phyloP scores from a whole-genome alignment of 1,284 basidiomycete species.

The Cystobasidium pallidum region DNA sequence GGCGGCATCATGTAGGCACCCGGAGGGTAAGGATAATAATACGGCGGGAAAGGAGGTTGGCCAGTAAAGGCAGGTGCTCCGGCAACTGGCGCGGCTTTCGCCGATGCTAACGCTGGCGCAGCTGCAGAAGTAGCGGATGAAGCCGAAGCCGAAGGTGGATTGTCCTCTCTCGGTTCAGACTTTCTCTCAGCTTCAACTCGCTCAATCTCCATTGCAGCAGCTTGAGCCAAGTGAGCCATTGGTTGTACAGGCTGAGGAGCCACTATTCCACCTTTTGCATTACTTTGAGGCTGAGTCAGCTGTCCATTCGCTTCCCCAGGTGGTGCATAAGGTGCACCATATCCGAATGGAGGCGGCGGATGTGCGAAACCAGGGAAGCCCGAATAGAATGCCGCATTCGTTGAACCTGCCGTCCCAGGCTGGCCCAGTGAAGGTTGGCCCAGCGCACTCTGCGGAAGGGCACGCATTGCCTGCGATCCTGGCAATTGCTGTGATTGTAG shows the following conservation, averaged over 20 bases:
- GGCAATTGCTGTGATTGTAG: conserved; percentile 5
- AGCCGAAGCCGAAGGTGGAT: conserved; percentile 3
- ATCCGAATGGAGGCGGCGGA: conserved; percentile 30
- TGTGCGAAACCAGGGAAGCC: conserved; percentile 18
- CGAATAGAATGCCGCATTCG: conserved; percentile 16
- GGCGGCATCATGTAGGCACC: conserved; percentile 34
- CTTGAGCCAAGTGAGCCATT: conserved; percentile 45
- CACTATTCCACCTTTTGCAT: not conserved
- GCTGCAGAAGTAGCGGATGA: not conserved
- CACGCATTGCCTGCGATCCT: not conserved
- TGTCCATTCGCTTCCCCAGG: not conserved
- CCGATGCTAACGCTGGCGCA: not conserved
- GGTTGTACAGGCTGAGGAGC: conserved; percentile 41
- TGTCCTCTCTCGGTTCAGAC: conserved; percentile 10
- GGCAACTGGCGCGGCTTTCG: not conserved
- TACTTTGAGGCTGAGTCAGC: not conserved
- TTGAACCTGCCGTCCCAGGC: not conserved
- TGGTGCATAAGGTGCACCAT: conserved; percentile 15
- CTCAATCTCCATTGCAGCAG: conserved; percentile 45
- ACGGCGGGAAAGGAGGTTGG: conserved; percentile 34
- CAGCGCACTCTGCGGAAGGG: not conserved
- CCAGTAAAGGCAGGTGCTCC: conserved; percentile 7
- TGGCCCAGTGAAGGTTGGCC: not conserved
- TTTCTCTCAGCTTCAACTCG: conserved; percentile 37
- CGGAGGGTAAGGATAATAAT: conserved; percentile 41